Evolutionary conservation across 371 early-diverging fungal genomes (phyloP).

Genomic region (Mortierella sp.): DNA sequence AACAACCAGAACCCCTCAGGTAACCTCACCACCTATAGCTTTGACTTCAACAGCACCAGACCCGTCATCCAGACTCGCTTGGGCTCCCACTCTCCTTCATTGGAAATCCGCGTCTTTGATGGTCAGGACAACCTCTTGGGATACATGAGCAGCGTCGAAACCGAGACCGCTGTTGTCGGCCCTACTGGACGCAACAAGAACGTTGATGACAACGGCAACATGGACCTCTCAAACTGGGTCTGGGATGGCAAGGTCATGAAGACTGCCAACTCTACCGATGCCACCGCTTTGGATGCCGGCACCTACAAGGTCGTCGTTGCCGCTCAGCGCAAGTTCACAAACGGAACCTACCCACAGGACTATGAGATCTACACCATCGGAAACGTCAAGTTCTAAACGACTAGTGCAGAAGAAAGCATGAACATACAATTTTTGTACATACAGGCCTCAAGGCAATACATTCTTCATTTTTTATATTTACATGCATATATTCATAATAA

Average conservation of each 20-base stretch:
- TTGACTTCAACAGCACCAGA: slow-evolving; percentile 15
- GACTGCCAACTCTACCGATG: slow-evolving; percentile 13
- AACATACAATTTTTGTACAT: background rate
- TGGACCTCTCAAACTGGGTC: slow-evolving; percentile 16
- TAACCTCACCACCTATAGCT: slow-evolving; percentile 9
- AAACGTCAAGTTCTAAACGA: background rate
- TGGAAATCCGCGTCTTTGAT: slow-evolving; percentile 40
- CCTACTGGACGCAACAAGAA: slow-evolving; percentile 28
- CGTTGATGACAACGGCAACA: slow-evolving; percentile 13
- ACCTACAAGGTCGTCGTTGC: slow-evolving; percentile 38
- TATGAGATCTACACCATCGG: slow-evolving; percentile 4
- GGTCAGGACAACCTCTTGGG: slow-evolving; percentile 21
- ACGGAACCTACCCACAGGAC: slow-evolving; percentile 28
- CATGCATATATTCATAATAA: no score
- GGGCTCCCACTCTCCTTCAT: slow-evolving; percentile 47
- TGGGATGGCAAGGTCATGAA: slow-evolving; percentile 26
- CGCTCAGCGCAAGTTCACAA: slow-evolving; percentile 46
- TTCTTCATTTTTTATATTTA: no score
- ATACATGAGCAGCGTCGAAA: slow-evolving; percentile 10
- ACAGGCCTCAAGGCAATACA: no score
- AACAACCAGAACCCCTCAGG: background rate
- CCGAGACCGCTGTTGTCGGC: slow-evolving; percentile 17
- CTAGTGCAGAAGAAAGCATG: no score
- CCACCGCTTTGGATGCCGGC: slow-evolving; percentile 20
- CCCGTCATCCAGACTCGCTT: slow-evolving; percentile 33